Base-by-base conservation (phyloP, 2,329 filamentous ascomycete species). In the Epichloe baconii region DNA sequence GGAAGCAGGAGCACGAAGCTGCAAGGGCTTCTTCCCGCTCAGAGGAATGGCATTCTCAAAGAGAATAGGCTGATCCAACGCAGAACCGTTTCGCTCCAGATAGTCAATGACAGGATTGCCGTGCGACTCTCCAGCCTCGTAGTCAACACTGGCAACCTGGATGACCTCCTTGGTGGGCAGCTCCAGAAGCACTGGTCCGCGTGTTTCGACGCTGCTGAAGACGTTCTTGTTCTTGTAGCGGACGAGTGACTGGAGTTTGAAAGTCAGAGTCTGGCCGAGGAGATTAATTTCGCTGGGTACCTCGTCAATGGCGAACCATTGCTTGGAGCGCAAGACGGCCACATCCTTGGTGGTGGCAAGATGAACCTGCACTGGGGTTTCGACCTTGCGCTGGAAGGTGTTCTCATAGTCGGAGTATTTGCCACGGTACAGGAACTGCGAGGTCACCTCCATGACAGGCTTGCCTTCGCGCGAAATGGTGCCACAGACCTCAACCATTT, bases 401-500 rank as follows among this genome's bases (percentile, higher is more conserved):
- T 95, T 98, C 72, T 96, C 86, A 61, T 82, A 98, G 68, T 98
- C 94, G 51, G 79, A 86, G 72, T 98, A 98, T 34, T 78, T 77
- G 52, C 93, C 93, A 47, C 94, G 85, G 76, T 98, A 98, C 62
- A 98, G 70, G 78, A 98, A 98, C 68, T 98, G 93, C 55, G 89
- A 96, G 12, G 90, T 97, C 31, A 98, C 93, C 66, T 98, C 89
- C 93, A 98, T 98, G 56, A 98, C 88, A 5, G 89, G 77, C 66
- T 86, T 70, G 26, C 85, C 85, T 50, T 90, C 82, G 43, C 93
- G 85, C 50, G 79, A 85, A 62, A 98, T 95, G 5, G 93, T 98
- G 55, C 93, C 93, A 62, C 90, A 96, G n/a, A 98, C 91, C 70
- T 98, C 94, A 17, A 98, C 94, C 90, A 98, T 96, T 77, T 98